Conservation (phyloP, 2,329 filamentous ascomycete genomes). For the Fusarium beomiforme region DNA sequence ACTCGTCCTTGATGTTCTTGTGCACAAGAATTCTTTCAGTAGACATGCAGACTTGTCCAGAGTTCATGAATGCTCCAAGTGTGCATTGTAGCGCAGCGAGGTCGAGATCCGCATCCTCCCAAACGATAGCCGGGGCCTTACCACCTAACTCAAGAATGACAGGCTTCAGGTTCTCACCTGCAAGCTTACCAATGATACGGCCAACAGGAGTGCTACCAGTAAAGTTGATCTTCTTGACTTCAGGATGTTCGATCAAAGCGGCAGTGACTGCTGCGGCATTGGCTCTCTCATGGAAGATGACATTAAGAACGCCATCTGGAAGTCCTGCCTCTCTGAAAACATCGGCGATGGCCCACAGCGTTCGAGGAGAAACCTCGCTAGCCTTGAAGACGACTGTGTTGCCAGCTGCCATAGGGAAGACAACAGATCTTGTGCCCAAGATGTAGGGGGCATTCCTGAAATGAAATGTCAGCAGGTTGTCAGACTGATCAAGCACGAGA, state of each 20-base stretch:
- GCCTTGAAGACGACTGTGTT: conserved; percentile 81
- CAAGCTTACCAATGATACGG: conserved; percentile 74
- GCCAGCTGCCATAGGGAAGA: conserved; percentile 77
- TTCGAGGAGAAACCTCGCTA: conserved; percentile 73
- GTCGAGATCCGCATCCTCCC: conserved; percentile 81
- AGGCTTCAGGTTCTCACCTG: conserved; percentile 81
- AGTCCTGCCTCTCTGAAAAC: conserved; percentile 79
- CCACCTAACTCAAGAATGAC: conserved; percentile 84
- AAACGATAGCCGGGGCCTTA: conserved; percentile 81
- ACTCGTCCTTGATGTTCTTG: conserved; percentile 56
- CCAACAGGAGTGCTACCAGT: conserved; percentile 82
- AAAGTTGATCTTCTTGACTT: conserved; percentile 85
- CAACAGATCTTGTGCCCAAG: conserved; percentile 63
- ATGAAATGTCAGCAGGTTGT: neutral
- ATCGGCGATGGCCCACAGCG: conserved; percentile 69
- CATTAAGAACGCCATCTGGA: conserved; percentile 78
- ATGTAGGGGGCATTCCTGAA: conserved; percentile 67
- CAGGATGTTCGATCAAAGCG: conserved; percentile 72
- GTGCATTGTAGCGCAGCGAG: conserved; percentile 75
- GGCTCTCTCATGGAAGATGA: conserved; percentile 72
- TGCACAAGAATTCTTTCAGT: conserved; percentile 78
- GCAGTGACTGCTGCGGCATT: conserved; percentile 75
- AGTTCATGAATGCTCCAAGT: conserved; percentile 76
- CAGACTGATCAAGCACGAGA: neutral
- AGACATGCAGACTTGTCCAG: conserved; percentile 86